These are phyloP conservation scores for Colletotrichum orchidophilum DNA, from an alignment of 2,329 filamentous ascomycete species.

Conservation along the genomic window DNA sequence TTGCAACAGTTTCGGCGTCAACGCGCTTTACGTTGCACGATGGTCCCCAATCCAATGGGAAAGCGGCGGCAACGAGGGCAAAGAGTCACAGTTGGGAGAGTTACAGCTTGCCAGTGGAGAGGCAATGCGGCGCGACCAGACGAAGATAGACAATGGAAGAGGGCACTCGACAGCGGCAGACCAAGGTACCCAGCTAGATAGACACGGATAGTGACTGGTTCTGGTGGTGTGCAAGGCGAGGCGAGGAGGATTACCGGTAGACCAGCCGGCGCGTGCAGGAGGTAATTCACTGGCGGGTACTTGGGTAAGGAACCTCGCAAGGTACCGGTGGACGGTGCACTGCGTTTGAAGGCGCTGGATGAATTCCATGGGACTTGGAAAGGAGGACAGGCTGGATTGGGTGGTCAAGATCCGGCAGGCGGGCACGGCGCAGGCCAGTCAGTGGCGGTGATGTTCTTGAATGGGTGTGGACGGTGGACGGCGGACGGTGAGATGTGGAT, in stretches of 20 bases:
- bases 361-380: neutral
- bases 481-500: neutral
- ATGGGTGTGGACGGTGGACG: neutral
- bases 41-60: conserved; percentile 7
- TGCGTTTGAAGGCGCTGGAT: neutral
- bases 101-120: neutral
- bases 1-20: conserved; percentile 43
- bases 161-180: neutral
- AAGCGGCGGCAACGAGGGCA: conserved; percentile 8
- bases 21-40: conserved; percentile 25
- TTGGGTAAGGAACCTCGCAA: neutral
- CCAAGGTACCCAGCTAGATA: neutral
- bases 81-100: neutral
- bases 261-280: neutral
- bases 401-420: conserved; percentile 22
- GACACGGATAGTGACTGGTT: neutral
- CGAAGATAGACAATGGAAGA: neutral
- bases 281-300: neutral
- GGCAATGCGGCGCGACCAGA: neutral
- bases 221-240: neutral
- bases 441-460: neutral
- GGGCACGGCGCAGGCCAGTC: conserved; percentile 9
- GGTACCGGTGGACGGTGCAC: neutral
- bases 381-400: conserved; percentile 24
- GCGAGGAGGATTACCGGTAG: neutral